Evolutionary conservation across 2,329 filamentous ascomycete species (phyloP), one percentile per base, ranked within the genome.

Genomic region (Neonectria hederae): DNA sequence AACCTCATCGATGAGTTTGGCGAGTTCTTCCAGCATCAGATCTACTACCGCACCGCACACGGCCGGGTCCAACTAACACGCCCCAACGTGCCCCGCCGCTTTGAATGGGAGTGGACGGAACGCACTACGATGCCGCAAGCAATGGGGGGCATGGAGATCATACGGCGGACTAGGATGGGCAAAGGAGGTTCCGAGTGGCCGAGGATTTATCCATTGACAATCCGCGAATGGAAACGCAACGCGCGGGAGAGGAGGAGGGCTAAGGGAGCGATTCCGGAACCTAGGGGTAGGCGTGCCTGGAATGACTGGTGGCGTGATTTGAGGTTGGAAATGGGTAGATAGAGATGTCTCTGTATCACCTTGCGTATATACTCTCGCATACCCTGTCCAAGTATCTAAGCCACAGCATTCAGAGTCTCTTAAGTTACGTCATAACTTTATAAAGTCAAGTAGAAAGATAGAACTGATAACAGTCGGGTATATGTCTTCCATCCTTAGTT

Each of bases 11-110:
- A 62, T 24, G 78, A 80, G 38, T 79, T 78, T 30, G 56, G 63
- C 32, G 74, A 78, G 38, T 80, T 80, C 69, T 67, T 81, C 43
- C 73, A 66, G 19, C 60, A 65, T 10, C 54, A 72, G 51, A 42
- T 80, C 42, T 62, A 60, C 17, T 80, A 80, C 65, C 77, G 77
- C 46, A 77, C 75, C 3, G 66, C 71, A 5, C 75, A 78, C 42
- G 79, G 78, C 43, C 19, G 68, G 32, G 71, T 79, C 45, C 42
- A 53, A 4, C 63, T 80, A 17, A 13, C 62, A 9, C 72, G 75
- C 6, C 64, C 72, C 28, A 64, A 73, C 17, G 63, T 66, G 19
- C 38, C 58, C 2, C 61, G 30, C 10, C 69, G 74, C 17, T 74
- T 72, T 59, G 55, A 58, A 14, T 77, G 73, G 73, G 32, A 13